Percentiles rank a stretch among this genome's conserved stretches.
Conservation (phyloP, 163 green algal genomes). For the Chlorella variabilis region DNA sequence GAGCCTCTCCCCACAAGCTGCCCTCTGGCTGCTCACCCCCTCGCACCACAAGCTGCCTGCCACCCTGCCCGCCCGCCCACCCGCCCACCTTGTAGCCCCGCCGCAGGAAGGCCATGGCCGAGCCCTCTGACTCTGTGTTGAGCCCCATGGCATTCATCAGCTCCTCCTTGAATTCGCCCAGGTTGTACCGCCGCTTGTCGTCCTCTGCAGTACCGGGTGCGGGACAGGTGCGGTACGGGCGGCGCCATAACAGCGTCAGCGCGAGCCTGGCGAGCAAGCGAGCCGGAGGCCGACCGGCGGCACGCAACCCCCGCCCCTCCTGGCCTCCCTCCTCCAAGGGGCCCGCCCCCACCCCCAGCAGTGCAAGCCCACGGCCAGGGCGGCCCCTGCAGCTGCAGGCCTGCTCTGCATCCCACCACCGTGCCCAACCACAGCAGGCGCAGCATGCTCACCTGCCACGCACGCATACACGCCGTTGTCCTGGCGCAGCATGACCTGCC, state of each 20-base stretch:
- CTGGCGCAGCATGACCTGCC: constrained; percentile 97
- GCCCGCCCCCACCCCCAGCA: no score
- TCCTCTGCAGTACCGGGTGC: constrained; percentile 48
- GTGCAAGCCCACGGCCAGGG: no score
- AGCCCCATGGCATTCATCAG: constrained; percentile 92
- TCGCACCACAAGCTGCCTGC: background rate
- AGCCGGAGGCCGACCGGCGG: no score
- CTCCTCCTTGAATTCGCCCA: constrained; percentile 91
- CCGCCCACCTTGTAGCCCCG: constrained; percentile 86
- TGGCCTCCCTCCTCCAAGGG: no score
- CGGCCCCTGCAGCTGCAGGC: no score
- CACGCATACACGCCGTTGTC: constrained; percentile 90
- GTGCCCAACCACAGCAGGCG: background rate
- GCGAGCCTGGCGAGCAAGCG: no score
- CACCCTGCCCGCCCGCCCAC: no score
- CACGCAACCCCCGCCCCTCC: no score
- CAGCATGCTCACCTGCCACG: constrained; percentile 68
- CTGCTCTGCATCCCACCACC: background rate
- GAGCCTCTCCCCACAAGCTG: no score
- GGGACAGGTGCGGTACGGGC: background rate
- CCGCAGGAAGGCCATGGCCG: constrained; percentile 83
- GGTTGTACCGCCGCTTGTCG: constrained; percentile 77
- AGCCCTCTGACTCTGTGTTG: constrained; percentile 84
- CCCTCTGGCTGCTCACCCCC: no score
- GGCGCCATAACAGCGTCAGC: no score